Conservation (phyloP, 768 basidiomycete genomes). For the Baorangia bicolor region DNA sequence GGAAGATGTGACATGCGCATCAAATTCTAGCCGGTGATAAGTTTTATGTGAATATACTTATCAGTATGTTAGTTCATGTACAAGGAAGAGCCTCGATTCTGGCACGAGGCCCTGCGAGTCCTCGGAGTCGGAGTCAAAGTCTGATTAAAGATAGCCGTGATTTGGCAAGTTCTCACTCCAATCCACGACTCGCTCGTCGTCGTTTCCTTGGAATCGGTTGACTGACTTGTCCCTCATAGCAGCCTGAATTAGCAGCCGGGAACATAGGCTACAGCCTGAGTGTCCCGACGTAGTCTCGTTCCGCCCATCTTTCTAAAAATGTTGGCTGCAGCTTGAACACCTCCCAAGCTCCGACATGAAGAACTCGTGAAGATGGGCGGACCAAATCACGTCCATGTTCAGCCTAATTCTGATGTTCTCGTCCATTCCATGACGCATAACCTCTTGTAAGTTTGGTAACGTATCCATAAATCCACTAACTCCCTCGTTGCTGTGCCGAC, state of each 20-base stretch:
- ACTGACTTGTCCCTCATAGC: background rate
- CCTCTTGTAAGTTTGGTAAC: slow-evolving; percentile 15
- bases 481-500: slow-evolving; percentile 15
- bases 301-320: background rate
- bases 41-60: background rate
- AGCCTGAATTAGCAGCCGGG: background rate
- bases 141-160: too few relatives aligned
- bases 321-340: background rate
- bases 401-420: slow-evolving; percentile 16
- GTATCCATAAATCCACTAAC: slow-evolving; percentile 1
- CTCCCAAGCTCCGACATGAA: slow-evolving; percentile 21
- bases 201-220: background rate
- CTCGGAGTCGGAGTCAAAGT: too few relatives aligned
- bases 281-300: background rate
- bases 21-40: background rate
- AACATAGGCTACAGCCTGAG: background rate
- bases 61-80: background rate
- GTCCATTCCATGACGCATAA: background rate
- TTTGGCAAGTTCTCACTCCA: background rate
- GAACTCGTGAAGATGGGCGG: background rate
- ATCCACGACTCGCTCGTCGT: background rate
- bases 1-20: slow-evolving; percentile 18
- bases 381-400: slow-evolving; percentile 3
- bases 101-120: background rate
- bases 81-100: background rate